Evolutionary conservation across 2,329 filamentous ascomycete genomes (phyloP), one percentile per base, ranked within the genome.

Genomic region (Colletotrichum lentis): DNA sequence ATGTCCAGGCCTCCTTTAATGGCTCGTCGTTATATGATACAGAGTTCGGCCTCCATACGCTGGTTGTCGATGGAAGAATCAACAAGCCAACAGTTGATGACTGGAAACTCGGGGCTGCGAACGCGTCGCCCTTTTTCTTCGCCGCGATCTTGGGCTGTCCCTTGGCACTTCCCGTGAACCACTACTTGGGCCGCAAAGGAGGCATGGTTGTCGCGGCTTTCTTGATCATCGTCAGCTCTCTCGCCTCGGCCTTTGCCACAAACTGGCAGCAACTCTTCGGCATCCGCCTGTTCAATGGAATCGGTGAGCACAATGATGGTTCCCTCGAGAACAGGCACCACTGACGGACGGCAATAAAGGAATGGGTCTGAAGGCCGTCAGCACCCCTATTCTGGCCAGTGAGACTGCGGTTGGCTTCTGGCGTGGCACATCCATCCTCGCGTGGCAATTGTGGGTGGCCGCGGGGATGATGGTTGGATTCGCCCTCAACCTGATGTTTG

Each of bases 321-420:
- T 14, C 18, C 5, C 20, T 43, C 10, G 1, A 31, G 46, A 60
- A 20, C 6, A 41, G 14, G 5, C 11, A 10, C 2, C 35, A 18
- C 20, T 56, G 2, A 64, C 35, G 22, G 27, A 22, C 12, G 1
- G 3, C n/a, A 2, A 2, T 53, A 8, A 31, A 77, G 82, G 80
- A 1, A 84, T 84, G 82, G 82, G 82, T 0, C 77, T 84, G 31
- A 84, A 84, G 68, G 82, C 82, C 0, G 81, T 83, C 43, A 84
- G 81, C 44, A 81, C 82, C 0, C 80, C 82, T 0, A 82, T 84
- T 18, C 75, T 84, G 2, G 82, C 81, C 2, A 80, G 80, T 8
- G 82, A 84, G 71, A 83, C 81, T 0, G 80, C 82, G 0, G 77
- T 83, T 16, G 80, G 81, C 0, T 83, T 80, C 69, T 84, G 82